Base-by-base conservation (phyloP, 2,329 filamentous ascomycete genomes). In the Aspergillus hiratsukae region DNA sequence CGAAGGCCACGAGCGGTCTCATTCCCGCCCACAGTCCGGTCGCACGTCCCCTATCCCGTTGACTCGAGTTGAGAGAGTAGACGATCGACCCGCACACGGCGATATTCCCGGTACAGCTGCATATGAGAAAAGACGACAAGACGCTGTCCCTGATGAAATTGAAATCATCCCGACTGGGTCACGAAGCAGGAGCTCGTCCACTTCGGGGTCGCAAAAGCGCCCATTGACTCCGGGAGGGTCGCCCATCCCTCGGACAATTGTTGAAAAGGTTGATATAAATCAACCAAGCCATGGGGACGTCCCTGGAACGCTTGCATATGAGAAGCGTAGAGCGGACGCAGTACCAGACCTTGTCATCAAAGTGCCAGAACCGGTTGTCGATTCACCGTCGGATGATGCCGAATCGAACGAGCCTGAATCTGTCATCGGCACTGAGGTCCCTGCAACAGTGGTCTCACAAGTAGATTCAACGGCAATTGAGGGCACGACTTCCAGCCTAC, bases 111-210 rank as follows among this genome's bases (percentile, higher is more conserved):
- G 83, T 9, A 87, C 84, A 28, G 69, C 76, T 19, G 83, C 83
- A 54, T 87, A 85, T 69, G 77, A 81, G n/a, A 78, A 80, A 64
- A 76, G 83, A 59, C 75, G 69, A 23, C 77, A 80, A 62, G 84
- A 87, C 68, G 83, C 84, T 28, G 83, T 86, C 5, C 84, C 84
- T 4, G 84, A 87, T 66, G 83, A 87, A 68, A 76, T 87, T 28
- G 83, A 86, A 67, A 75, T 87, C 52, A 75, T 86, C 4, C 76
- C 77, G 9, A 79, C 77, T 55, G 75, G 70, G 29, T 68, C 66
- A 58, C 69, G 62, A 29, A 77, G 73, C 59, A 71, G 75, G 58
- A 76, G 74, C 58, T 67, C 64, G 51, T 78, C 77, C 8, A 68
- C 65, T 27, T 61, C 71, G 78, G 61, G 77, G 63, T 67, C 65